A percentile compares a stretch with the other conserved stretches of the same genome.
Conservation (phyloP, 768 basidiomycete species). For the Psilocybe cubensis region DNA sequence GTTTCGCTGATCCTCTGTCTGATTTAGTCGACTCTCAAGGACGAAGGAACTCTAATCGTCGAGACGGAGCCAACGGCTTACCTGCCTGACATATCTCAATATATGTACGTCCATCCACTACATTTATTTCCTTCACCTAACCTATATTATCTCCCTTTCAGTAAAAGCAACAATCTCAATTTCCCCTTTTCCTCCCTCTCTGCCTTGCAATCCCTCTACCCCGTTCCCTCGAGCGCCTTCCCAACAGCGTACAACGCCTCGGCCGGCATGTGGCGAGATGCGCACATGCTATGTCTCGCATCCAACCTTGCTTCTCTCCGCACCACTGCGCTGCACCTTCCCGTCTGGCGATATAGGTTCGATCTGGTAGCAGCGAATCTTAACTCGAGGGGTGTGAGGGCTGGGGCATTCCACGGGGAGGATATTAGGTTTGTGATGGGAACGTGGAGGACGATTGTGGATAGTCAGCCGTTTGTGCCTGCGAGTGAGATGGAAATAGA, state of each 20-base stretch:
- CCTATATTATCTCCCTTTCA: conserved; percentile 1
- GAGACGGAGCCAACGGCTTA: conserved; percentile 38
- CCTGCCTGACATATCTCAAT: conserved; percentile 29
- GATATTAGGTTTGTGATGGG: conserved; percentile 39
- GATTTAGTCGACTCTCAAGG: conserved; percentile 14
- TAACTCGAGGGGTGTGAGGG: conserved; percentile 33
- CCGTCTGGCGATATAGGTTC: conserved; percentile 35
- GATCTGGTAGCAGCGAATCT: conserved; percentile 36
- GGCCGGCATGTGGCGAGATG: conserved; percentile 37
- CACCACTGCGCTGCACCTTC: conserved; percentile 20
- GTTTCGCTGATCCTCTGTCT: background rate
- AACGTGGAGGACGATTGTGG: conserved; percentile 32
- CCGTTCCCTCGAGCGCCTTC: conserved; percentile 30
- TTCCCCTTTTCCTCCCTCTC: conserved; percentile 32
- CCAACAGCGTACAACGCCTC: conserved; percentile 36
- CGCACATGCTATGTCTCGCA: conserved; percentile 37
- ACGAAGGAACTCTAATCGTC: conserved; percentile 37
- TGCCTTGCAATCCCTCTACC: conserved; percentile 26
- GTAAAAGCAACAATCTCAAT: conserved; percentile 36
- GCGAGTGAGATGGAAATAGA: conserved; percentile 31
- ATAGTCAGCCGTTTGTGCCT: conserved; percentile 32
- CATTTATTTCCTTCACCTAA: too few species aligned
- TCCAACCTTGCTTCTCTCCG: conserved; percentile 30
- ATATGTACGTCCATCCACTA: conserved; percentile 19
- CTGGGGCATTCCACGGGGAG: conserved; percentile 35